Evolutionary conservation across 139 green algal genomes (phyloP), one percentile per base, ranked within the genome.

Genomic region (Tetraselmis striata): DNA sequence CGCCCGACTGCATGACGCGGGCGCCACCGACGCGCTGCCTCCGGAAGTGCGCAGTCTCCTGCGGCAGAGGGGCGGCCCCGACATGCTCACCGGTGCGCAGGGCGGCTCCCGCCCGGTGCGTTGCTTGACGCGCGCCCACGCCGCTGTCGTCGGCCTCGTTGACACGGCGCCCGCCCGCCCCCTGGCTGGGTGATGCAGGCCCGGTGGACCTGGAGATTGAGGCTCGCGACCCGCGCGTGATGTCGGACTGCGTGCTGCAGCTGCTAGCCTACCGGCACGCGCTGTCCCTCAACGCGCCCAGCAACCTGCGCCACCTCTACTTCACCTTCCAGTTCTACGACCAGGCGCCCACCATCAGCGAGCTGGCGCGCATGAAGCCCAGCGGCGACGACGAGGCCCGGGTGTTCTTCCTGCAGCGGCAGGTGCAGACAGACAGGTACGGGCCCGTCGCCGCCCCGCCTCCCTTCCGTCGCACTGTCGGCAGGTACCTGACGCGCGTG

Each of bases 311-410:
- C 84, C 76, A 76, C 31, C n/a, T 92, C 28, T 91, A 94, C 89
- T 91, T 94, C 84, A 94, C 89, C 2, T 90, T 90, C 84, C 88
- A 93, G 86, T 91, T 93, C 79, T 93, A 90, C 85, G 77, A 90
- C 80, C 92, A 89, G 86, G 83, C 84, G 31, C 85, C 88, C 74
- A 80, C 83, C 0, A 80, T 77, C 18, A 87, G 83, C n/a, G 28
- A 77, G 30, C 77, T 79, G 59, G 29, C 0, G 22, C 26, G 2
- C 24, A 77, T 80, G 84, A 29, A 28, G 31, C 85, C 88, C 58
- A 80, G 80, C 1, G 75, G 59, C 18, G 85, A 84, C n/a, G 28
- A 77, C 26, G 59, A 79, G 78, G 29, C 0, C 1, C 26, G 2
- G 27, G 29, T 80, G 80, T 89, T 31, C 79, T 88, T 31, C 85